Percentiles rank a stretch among this genome's conserved stretches.
Conservation (phyloP, 2,329 filamentous ascomycete genomes). For the Cladosporium sphaerospermum region DNA sequence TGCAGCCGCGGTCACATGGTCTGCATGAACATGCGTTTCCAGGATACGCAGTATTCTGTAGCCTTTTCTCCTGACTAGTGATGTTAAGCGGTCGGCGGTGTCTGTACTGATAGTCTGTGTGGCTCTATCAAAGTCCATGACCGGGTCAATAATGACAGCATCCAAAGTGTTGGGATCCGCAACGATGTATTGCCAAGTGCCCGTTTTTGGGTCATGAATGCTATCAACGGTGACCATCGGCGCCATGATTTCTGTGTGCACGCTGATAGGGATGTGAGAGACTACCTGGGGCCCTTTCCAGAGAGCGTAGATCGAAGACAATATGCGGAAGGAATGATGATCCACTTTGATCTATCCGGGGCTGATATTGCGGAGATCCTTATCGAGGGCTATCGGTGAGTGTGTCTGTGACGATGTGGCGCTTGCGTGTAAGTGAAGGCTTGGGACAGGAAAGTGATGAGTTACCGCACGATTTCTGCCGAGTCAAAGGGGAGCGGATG, state of each 20-base stretch:
- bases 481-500: too few species aligned
- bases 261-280: not conserved
- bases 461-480: too few species aligned
- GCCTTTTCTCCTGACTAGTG: constrained; percentile 36
- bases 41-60: constrained; percentile 51
- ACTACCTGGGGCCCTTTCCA: too few species aligned
- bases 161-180: constrained; percentile 44
- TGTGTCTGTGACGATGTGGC: too few species aligned
- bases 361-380: too few species aligned
- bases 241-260: not conserved
- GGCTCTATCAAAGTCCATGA: constrained; percentile 51
- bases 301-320: too few species aligned
- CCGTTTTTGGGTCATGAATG: constrained; percentile 11
- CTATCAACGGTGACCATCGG: not conserved
- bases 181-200: constrained; percentile 57
- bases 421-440: too few species aligned
- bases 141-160: constrained; percentile 57
- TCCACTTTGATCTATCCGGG: too few species aligned
- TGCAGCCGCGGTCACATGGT: constrained; percentile 54
- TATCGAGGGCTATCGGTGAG: too few species aligned
- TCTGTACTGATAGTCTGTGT: constrained; percentile 42
- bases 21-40: constrained; percentile 58
- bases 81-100: constrained; percentile 49
- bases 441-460: too few species aligned
- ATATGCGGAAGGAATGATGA: too few species aligned